phyloP scores from a whole-genome alignment of 768 basidiomycete genomes.

The Russula dissimulans region DNA sequence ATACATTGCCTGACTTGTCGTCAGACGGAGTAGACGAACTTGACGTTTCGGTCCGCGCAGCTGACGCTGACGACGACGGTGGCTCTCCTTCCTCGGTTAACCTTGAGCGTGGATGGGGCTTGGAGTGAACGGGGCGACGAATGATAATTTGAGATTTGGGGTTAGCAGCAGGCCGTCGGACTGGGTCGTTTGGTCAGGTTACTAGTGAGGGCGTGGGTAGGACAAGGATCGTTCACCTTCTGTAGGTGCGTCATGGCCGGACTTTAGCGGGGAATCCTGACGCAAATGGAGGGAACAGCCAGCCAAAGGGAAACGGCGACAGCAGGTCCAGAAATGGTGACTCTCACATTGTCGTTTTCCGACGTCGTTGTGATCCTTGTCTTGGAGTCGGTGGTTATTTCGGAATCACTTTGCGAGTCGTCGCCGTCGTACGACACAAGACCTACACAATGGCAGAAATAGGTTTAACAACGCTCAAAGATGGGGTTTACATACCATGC shows the following conservation, averaged over 20 bases:
- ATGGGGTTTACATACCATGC: background rate
- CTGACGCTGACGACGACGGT: background rate
- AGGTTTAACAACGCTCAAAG: background rate
- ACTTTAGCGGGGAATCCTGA: conserved; percentile 19
- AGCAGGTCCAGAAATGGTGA: conserved; percentile 18
- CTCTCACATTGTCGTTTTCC: conserved; percentile 19
- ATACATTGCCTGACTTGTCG: background rate
- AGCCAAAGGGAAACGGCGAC: conserved; percentile 21
- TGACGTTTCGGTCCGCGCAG: conserved; percentile 1
- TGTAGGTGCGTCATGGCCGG: conserved; percentile 2
- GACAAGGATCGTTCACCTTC: conserved; percentile 3
- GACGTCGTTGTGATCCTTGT: background rate
- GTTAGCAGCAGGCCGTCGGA: background rate
- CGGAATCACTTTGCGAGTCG: conserved; percentile 20
- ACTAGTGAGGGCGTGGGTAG: background rate
- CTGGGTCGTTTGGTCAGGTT: background rate
- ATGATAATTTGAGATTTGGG: conserved; percentile 20
- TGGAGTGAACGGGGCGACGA: conserved; percentile 14
- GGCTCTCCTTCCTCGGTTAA: conserved; percentile 6
- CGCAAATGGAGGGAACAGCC: conserved; percentile 16
- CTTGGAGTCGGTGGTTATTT: background rate
- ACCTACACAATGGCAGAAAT: conserved; percentile 3
- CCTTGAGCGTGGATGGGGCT: conserved; percentile 16
- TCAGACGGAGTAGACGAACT: conserved; percentile 6
- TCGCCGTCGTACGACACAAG: conserved; percentile 20